Evolutionary conservation across 768 basidiomycete species (phyloP).

Genomic region (Termitomyces sp.): DNA sequence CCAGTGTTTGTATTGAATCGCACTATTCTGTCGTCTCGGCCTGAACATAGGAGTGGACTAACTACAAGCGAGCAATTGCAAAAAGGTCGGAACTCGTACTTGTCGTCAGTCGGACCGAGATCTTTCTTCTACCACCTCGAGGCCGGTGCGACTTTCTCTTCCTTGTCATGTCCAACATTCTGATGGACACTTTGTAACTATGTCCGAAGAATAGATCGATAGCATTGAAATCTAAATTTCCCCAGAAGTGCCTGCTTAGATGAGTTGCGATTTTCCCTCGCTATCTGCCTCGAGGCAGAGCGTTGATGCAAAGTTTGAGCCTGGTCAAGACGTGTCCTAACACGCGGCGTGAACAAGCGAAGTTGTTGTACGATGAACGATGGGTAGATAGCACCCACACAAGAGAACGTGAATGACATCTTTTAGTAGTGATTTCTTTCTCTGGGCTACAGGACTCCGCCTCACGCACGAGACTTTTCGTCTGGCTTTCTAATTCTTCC

Average conservation of each 20-base stretch:
- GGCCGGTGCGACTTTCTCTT: constrained; percentile 4
- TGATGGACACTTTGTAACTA: background rate
- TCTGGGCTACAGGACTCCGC: background rate
- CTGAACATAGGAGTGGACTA: background rate
- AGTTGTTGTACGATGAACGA: background rate
- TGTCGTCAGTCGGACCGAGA: background rate
- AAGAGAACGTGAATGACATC: background rate
- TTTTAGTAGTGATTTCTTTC: too few relatives aligned
- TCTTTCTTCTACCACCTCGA: constrained; percentile 12
- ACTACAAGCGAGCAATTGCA: background rate
- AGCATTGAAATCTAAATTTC: background rate
- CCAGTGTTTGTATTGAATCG: background rate
- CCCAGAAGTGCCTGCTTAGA: background rate
- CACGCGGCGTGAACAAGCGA: background rate
- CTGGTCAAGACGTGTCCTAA: background rate
- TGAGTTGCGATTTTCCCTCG: background rate
- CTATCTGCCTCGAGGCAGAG: background rate
- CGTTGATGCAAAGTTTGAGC: background rate
- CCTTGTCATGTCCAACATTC: background rate
- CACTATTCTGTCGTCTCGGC: background rate
- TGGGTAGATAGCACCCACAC: too few relatives aligned
- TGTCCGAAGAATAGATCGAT: background rate
- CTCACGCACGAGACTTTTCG: background rate
- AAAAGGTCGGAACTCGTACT: background rate
- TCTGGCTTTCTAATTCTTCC: background rate